These are phyloP conservation scores for Didymella sp. DNA, from an alignment of 2,329 filamentous ascomycete species.

Conservation along the genomic window DNA sequence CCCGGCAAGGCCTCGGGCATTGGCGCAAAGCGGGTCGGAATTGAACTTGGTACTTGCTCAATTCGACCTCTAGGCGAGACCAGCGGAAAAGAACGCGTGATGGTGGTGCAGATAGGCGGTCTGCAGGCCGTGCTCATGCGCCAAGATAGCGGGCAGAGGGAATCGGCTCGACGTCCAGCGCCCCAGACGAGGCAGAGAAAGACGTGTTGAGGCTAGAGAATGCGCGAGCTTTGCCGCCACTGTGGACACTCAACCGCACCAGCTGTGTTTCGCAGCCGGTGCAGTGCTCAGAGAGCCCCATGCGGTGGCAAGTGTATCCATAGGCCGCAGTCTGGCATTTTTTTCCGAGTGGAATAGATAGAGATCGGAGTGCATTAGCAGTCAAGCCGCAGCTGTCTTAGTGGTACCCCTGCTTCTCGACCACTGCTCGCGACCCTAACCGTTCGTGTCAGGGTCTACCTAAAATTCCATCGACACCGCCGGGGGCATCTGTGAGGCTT, in stretches of 20 bases:
- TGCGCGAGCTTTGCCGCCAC: conserved; percentile 16
- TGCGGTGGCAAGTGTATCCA: conserved; percentile 33
- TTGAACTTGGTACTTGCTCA: conserved; percentile 18
- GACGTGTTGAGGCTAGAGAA: conserved; percentile 21
- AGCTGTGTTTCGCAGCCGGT: conserved; percentile 18
- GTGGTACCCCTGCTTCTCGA: conserved; percentile 26
- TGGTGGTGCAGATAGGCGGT: conserved; percentile 40
- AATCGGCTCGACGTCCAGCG: conserved; percentile 30
- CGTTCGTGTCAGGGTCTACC: conserved; percentile 30
- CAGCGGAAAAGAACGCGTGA: conserved; percentile 26
- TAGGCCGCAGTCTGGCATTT: conserved; percentile 20
- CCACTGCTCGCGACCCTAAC: conserved; percentile 24
- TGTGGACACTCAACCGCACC: conserved; percentile 13
- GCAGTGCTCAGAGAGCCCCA: conserved; percentile 28
- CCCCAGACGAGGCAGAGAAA: conserved; percentile 23
- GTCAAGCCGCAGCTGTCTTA: conserved; percentile 26
- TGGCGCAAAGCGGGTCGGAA: conserved; percentile 17
- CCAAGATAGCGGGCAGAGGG: conserved; percentile 31
- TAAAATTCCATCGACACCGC: conserved; percentile 38
- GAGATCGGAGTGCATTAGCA: conserved; percentile 23
- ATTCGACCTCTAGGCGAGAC: conserved; percentile 25
- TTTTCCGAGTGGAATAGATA: conserved; percentile 27
- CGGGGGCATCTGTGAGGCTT: conserved; percentile 18
- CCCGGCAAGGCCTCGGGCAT: not conserved
- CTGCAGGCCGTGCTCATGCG: conserved; percentile 29